Conservation (phyloP, 2,329 filamentous ascomycete genomes). For the Didymella keratinophila region DNA sequence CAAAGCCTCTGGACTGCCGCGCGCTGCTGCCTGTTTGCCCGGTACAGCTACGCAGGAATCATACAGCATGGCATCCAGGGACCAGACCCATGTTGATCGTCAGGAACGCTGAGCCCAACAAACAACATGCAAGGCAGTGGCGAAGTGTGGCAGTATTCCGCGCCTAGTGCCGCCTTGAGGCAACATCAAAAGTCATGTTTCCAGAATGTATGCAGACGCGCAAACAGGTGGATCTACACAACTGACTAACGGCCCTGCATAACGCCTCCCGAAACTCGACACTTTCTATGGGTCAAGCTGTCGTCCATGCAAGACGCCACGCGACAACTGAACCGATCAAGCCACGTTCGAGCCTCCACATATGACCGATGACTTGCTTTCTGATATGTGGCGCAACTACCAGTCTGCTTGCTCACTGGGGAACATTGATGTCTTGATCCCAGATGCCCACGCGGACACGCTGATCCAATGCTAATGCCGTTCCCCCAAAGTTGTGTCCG, state of each 20-base stretch:
- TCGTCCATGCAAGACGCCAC: background rate
- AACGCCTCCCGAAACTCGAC: conserved; percentile 1
- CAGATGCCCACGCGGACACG: no score
- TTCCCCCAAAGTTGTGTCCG: background rate
- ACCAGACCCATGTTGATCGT: conserved; percentile 10
- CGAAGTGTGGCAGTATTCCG: conserved; percentile 9
- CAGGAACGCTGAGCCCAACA: conserved; percentile 11
- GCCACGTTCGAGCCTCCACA: conserved; percentile 3
- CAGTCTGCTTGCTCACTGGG: background rate
- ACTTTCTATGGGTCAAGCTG: background rate
- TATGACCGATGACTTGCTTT: background rate
- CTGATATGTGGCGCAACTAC: background rate
- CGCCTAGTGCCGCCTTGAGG: background rate
- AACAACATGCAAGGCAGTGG: conserved; percentile 9
- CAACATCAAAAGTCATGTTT: background rate
- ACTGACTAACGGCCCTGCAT: conserved; percentile 2
- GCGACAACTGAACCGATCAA: background rate
- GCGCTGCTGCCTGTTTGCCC: conserved; percentile 1
- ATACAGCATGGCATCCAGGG: background rate
- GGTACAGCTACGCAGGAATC: background rate
- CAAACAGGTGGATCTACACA: background rate
- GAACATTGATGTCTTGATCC: background rate
- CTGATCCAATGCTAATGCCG: background rate
- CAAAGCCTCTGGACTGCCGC: background rate
- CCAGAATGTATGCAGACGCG: background rate